Evolutionary conservation across 768 basidiomycete species (phyloP), one percentile per base, ranked within the genome.

Genomic region (Calocera cornea): DNA sequence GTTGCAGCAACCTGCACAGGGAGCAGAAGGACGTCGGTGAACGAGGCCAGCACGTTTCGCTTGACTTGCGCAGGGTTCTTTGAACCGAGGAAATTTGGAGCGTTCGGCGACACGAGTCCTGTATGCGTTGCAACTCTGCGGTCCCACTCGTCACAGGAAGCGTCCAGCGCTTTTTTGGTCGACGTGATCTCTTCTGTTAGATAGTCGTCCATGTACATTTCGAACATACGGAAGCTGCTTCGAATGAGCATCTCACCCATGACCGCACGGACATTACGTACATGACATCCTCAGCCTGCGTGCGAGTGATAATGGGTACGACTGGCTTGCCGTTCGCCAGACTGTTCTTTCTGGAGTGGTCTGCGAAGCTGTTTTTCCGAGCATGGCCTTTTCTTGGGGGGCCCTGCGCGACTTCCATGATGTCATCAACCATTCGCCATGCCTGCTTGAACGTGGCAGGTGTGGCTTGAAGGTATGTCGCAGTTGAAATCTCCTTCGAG

Each of bases 161-260:
- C 78, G 34, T 91, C 89, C 66, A 97, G 84, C 0, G 82, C 79
- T 2, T 81, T 82, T 72, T 92, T 92, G 64, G 92, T 81, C 68
- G 82, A 83, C 67, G 97, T 95, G 3, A 88, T 83, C 75, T 99
- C 95, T 73, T 97, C 93, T 68, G 93, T 89, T 1, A 98, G 86
- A 72, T 98, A 98, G 73, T 97, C 95, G 74, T 97, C 95, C 92
- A 98, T 97, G 75, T 95, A 90, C 11, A 83, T 80, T 76, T 98
- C 95, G 71, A 97, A 98, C 92, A 97, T 97, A 54, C 83, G 84
- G 75, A 92, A 95, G 14, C 93, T 95, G 71, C 27, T 67, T 60
- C 66, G 34, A 31, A 27, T 49, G 41, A 31, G 14, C 27, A 27
- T 16, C 3, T 65, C 12, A 27, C n/a, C 41, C 49, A 31, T 19